Base-by-base conservation (phyloP, 2,329 filamentous ascomycete species). In the Sclerotinia borealis region DNA sequence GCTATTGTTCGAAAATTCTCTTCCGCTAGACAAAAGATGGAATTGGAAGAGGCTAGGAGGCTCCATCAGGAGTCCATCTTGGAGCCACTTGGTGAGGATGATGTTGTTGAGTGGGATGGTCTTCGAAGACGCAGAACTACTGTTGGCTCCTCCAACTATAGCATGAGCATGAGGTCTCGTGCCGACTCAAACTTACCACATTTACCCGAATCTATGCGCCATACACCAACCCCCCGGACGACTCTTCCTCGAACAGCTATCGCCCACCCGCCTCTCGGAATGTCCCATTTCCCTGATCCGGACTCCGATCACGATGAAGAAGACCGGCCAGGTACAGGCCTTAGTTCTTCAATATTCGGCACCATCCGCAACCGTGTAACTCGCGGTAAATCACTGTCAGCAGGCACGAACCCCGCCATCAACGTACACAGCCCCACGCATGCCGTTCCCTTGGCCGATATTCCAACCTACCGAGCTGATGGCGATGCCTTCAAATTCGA, bases 1-100 rank as follows among this genome's bases (percentile, higher is more conserved):
- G 92, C 92, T 52, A 92, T 99, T 64, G 83, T 99, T 60, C 86
- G 95, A 66, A 86, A 90, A 17, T 81, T 99, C 56, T 97, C 92
- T 0, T 81, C 81, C 13, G 83, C 88, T 0, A 84, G 95, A 65
- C 84, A 89, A 66, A 89, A 88, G 73, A 89, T 89, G 80, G 91
- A 98, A 74, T 81, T 86, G 9, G 85, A 91, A 50, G 95, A 98
- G 75, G 84, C 89, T 25, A 88, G 85, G 69, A 86, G 91, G 37
- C 81, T 96, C 63, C 87, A 89, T 65, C 88, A 93, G 70, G 93
- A 98, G 72, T 91, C 87, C 73, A 78, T 84, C 52, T 87, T 96
- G 74, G 85, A 87, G 63, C 84, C 91, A 2, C 89, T 96, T 59
- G 85, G 83, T 52, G 92, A 97, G 72, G 85, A 92, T 68, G 91